Percentiles rank a stretch among this genome's conserved stretches.
Conservation (phyloP, 202 grass and related monocot genomes). For the Musa balbisiana region DNA sequence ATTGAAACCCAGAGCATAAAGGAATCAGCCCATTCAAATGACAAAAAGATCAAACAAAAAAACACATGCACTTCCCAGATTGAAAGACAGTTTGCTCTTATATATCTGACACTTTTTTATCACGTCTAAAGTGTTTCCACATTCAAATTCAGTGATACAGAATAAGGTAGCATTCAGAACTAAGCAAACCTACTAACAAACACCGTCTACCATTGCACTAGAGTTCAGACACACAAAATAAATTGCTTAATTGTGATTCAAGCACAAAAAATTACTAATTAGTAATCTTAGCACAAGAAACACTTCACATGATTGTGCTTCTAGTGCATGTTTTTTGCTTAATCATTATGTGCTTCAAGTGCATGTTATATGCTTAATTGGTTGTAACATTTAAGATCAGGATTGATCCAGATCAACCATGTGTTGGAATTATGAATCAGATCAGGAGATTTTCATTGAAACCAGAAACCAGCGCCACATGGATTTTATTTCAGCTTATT, state of each 20-base stretch:
- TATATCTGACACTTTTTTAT: too few relatives aligned
- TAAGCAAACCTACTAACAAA: background rate
- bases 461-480: too few relatives aligned
- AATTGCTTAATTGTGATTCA: background rate
- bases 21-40: too few relatives aligned
- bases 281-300: background rate
- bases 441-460: background rate
- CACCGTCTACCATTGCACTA: background rate
- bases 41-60: too few relatives aligned
- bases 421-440: background rate
- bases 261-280: too few relatives aligned
- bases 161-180: background rate
- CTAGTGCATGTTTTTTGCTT: background rate
- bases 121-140: too few relatives aligned
- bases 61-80: too few relatives aligned
- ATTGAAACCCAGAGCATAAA: background rate
- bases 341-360: too few relatives aligned
- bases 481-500: too few relatives aligned
- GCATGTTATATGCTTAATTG: too few relatives aligned
- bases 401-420: background rate
- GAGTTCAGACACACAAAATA: conserved; percentile 1
- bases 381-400: too few relatives aligned
- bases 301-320: background rate
- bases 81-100: too few relatives aligned
- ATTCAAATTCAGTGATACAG: background rate